Evolutionary conservation across 495 filamentous ascomycete genomes (phyloP), one percentile per base, ranked within the genome.

Genomic region (Hypoxylon subgilvum): DNA sequence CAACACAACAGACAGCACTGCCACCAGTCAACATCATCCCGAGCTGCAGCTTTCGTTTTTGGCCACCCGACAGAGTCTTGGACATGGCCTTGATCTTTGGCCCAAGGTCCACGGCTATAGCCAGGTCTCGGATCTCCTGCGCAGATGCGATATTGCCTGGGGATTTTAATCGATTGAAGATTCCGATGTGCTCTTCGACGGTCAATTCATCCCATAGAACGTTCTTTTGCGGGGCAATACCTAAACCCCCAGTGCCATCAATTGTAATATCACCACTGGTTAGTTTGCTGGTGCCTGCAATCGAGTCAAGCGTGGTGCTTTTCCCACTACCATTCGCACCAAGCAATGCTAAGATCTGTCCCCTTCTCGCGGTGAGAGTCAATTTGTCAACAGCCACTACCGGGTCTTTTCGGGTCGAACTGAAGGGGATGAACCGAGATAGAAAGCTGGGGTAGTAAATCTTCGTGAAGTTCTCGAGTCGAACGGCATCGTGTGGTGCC

Each of bases 21-120:
- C 90, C 91, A 31, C 91, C 91, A 18, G 89, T 91, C 46, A 96
- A 84, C 90, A 94, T 95, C 83, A 93, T 91, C n/a, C 87, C 86
- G 7, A 96, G 80, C 66, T 96, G 91, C n/a, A 93, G 74, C 70
- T 95, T 95, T 17, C 91, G 79, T 70, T 93, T 95, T 71, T 96
- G 91, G 0, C 91, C 91, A 4, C 91, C 91, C 2, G 90, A 94
- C 4, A 96, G 76, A 1, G 88, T 89, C 49, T 79, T 80, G 0
- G 88, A 79, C 57, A 75, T 72, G 0, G 89, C 85, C 34, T 84
- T 81, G 17, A 81, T 66, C 72, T 96, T 96, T 6, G 79, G 72
- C 12, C 77, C 78, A 8, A 96, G 80, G 64, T 92, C 91, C 54
- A 92, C 85, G 1, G 80, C 78, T 2, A 68, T 60, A 34, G 92